Evolutionary conservation across 495 filamentous ascomycete species (phyloP).

Genomic region (Aeminium ludgeri): DNA sequence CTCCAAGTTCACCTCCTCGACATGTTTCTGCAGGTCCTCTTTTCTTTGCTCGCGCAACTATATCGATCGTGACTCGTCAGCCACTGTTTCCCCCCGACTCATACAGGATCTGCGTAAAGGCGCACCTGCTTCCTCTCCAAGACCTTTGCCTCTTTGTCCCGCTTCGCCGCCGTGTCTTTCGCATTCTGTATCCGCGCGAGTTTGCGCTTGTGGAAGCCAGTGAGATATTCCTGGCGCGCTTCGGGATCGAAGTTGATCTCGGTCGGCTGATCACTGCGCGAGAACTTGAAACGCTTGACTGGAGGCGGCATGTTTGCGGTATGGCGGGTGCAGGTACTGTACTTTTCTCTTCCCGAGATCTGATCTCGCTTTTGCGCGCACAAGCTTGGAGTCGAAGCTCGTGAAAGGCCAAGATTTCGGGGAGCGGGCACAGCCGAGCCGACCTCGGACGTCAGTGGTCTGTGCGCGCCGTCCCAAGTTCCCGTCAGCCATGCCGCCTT

Average conservation of each 20-base stretch:
- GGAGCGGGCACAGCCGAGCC: too few species aligned
- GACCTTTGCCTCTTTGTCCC: constrained; percentile 55
- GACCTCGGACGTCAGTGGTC: too few species aligned
- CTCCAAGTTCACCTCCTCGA: constrained; percentile 51
- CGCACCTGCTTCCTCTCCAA: constrained; percentile 53
- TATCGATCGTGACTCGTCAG: neutral
- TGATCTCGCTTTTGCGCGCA: too few species aligned
- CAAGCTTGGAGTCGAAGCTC: too few species aligned
- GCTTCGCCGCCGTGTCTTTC: constrained; percentile 55
- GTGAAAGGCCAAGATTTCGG: too few species aligned
- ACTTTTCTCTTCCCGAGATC: too few species aligned
- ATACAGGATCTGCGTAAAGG: too few species aligned
- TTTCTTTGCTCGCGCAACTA: constrained; percentile 46
- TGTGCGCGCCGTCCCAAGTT: too few species aligned
- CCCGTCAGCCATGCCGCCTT: too few species aligned
- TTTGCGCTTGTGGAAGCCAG: constrained; percentile 94
- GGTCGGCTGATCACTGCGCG: constrained; percentile 29
- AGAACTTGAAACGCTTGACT: constrained; percentile 41
- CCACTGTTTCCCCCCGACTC: neutral
- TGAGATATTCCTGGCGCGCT: constrained; percentile 69
- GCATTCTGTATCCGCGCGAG: constrained; percentile 64
- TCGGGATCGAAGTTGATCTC: constrained; percentile 70
- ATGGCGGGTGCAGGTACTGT: too few species aligned
- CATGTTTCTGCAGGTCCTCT: constrained; percentile 59
- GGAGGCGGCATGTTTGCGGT: constrained; percentile 24